Evolutionary conservation across 108 stramenopile species (phyloP), one percentile per base, ranked within the genome.

Genomic region (Parietichytrium sp.): DNA sequence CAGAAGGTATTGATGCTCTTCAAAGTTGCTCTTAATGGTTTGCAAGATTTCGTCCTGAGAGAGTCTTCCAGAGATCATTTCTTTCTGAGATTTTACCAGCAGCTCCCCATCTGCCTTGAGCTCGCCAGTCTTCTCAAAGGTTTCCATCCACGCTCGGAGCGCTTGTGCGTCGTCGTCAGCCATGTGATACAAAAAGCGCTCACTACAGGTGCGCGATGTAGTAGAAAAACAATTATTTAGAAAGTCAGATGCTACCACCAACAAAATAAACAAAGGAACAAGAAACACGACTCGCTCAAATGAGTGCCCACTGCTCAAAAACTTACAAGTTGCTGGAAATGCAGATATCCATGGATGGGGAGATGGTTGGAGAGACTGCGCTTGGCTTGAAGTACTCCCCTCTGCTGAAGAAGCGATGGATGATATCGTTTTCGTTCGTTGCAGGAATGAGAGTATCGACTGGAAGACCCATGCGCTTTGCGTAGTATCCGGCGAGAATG

Each of bases 351-450:
- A 99, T 99, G 16, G 91, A 92, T 15, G 98, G 98, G 23, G 94
- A 91, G 33, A 97, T 92, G 16, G 95, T 94, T 81, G 93, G 79
- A 48, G 88, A 87, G 83, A 96, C 94, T 4, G 84, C 83, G 29
- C 54, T 78, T 51, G 93, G 91, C 51, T 94, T 85, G 72, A 94
- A 93, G 86, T 99, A 99, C 82, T 95, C 90, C 33, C 98, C 98
- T 52, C 89, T 90, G 42, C 91, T 90, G 85, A 99, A 96, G 88
- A 99, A 99, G 45, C 96, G 91, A 83, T 97, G 95, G 38, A 99
- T 93, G 81, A 99, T 97, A 81, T 99, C 97, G 86, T 99, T 99
- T 86, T 96, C 98, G 84, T 99, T 99, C 30, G 96, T 97, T 3
- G 96, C 96, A 31, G 97, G 95, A 54, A 97, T 88, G 77, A 99